Base-by-base conservation (phyloP, 345 rosid species). In the Boechera divaricarpa region DNA sequence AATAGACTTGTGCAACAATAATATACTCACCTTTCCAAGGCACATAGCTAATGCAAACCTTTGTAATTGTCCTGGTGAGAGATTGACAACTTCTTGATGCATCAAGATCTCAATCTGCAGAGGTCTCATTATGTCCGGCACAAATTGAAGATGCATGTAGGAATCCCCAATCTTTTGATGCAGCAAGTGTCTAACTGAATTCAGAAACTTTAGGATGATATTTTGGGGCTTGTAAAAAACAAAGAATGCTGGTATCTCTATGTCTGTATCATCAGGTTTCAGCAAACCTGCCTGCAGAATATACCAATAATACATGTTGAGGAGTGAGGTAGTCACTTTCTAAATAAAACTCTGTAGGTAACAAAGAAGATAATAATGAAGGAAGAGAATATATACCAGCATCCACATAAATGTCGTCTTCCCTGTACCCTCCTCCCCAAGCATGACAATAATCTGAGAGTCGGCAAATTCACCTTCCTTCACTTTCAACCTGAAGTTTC, bases 381-480 rank as follows among this genome's bases (percentile, higher is more conserved):
- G 33, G 26, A 74, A 55, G 48, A 45, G 33, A 26, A 16, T 16
- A 16, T 16, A 32, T 87, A 96, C 99, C 99, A 93, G 96, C 99
- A 93, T 93, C 45, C 99, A 89, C 29, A 93, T 93, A 67, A 93
- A 96, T 26, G 99, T 96, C 61, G 99, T 93, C 84, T 96, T 96
- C 77, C 99, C 98, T 12, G 97, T 93, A 49, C 99, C 98, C 78
- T 96, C 93, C 88, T 96, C 99, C 44, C 99, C 98, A 77, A 96
- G 83, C 99, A 96, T 96, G 1, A 96, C 97, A 74, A 93, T 69
- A 71, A 96, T 96, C 84, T 96, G 98, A 45, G 99, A 96, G 80
- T 96, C 99, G 2, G 99, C 90, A 77, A 96, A 96, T 86, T 96
- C 99, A 72, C 99, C 99, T 89, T 92, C 99, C 5, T 77, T n/a